Evolutionary conservation across 208 protist species (phyloP).

Genomic region (Acanthamoeba castellanii): DNA sequence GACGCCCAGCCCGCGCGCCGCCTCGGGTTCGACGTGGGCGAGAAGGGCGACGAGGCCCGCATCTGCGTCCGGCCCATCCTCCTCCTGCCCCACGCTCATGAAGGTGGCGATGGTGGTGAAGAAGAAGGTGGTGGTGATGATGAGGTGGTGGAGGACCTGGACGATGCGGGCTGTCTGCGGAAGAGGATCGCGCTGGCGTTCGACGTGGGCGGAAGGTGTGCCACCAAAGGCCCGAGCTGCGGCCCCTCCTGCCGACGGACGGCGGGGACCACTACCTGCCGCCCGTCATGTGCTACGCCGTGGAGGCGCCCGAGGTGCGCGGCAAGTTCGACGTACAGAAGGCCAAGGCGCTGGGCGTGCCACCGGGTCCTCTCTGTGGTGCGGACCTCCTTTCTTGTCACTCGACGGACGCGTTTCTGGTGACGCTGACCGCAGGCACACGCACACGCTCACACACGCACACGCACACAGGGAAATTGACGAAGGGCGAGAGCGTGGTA

Average conservation of each 20-base stretch:
- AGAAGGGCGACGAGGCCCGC: background rate
- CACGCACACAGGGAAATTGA: background rate
- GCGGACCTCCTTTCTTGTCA: background rate
- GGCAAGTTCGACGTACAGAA: slow-evolving; percentile 79
- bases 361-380: slow-evolving; percentile 28
- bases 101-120: too few relatives aligned
- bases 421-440: too few relatives aligned
- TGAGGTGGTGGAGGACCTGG: background rate
- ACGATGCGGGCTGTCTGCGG: background rate
- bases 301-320: slow-evolving; percentile 32
- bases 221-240: background rate
- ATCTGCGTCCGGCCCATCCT: slow-evolving; percentile 5
- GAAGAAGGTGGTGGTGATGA: too few relatives aligned
- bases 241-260: background rate
- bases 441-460: background rate
- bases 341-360: slow-evolving; percentile 80
- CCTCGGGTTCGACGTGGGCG: background rate
- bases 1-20: background rate
- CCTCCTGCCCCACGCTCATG: background rate
- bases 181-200: background rate
- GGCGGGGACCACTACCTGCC: background rate
- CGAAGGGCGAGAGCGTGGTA: background rate
- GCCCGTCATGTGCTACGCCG: background rate
- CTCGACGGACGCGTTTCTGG: background rate
- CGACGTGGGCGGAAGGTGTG: slow-evolving; percentile 1